Evolutionary conservation across 768 basidiomycete species (phyloP), one percentile per base, ranked within the genome.

Genomic region (Hypholoma fasciculare): DNA sequence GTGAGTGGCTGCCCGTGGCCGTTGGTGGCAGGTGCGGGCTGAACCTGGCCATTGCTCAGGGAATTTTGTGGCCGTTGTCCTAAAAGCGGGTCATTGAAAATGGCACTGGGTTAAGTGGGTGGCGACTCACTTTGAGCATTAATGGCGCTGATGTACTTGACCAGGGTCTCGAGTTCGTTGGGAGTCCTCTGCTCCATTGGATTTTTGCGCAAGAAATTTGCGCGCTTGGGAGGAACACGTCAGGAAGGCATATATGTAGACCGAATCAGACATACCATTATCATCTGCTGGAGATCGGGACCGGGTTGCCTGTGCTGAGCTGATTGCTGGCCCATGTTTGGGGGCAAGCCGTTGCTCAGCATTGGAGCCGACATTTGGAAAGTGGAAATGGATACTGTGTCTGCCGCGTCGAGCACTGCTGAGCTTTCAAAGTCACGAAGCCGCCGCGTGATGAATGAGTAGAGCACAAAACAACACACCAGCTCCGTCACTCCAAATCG

Each of bases 171-270:
- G 5, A 81, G 70, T 61, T 84, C 83, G 39, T 66, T 71, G 3
- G 79, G 78, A 34, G 52, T 63, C 68, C 79, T 81, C 64, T 81
- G 81, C 57, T 82, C 80, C 34, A 64, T 69, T 17, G 81, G 82
- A 65, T 83, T 79, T 69, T 80, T 76, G 60, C 78, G 77, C 54
- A 84, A 71, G 63, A 78, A 78, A 58, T 78, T 78, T 51, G 71
- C 77, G 53, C 82, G 78, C 83, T 84, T 59, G 36, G 46, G 46
- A 54, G 59, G 49, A 50, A 64, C 55, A 30, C 43, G 60, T 48
- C 47, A 62, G 52, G 59, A 58, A 60, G 54, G 49, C 39, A 52
- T 17, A 27, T 56, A 30, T n/a, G 50, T 48, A 49, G 52, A 38
- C 49, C 44, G 56, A 42, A 34, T 46, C 46, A 39, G 55, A 27